Evolutionary conservation across 2,329 filamentous ascomycete genomes (phyloP), one percentile per base, ranked within the genome.

Genomic region (Paecilomyces variotii): DNA sequence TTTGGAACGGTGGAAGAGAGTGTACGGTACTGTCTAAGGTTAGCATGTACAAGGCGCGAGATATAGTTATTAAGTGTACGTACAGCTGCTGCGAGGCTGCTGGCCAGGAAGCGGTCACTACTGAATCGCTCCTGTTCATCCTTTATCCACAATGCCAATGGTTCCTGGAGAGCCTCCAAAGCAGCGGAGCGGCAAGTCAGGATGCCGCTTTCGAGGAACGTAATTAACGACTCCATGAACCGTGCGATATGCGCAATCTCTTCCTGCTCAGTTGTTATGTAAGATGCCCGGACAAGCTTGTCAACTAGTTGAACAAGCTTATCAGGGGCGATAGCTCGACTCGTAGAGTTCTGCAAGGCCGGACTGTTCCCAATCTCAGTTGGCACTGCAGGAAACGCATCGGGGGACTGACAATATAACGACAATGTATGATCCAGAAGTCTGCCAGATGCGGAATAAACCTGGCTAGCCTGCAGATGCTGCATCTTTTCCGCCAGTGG

Each of bases 221-320:
- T 74, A 5, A 78, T 72, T 0, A 87, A 67, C 4, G 82, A 80
- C 14, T 78, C 75, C 19, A 90, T 69, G 49, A 89, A 81, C 1
- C 74, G 67, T 2, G 73, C 70, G 3, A 79, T 66, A 3, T 72
- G 68, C 1, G 74, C 70, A 2, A 73, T 64, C n/a, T 80, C 72
- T 2, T 74, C 69, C 0, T 72, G 62, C 9, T 76, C 66, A 7
- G 80, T 69, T 0, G 74, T 67, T 1, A 72, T 65, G 67, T 91
- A 95, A 0, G 82, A 74, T 2, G 72, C 72, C 9, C 74, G 71
- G 51, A 93, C 74, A 0, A 83, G 74, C 12, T 76, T 70, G 57
- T 78, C 79, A 52, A 84, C 74, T 12, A 87, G 79, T 51, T 79
- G 80, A 67, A 91, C 89, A 0, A 95, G 72, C 56, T 84, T 78